A percentile compares a stretch with the other conserved stretches of the same genome.
These are phyloP conservation scores for Acanthamoeba castellanii DNA, from an alignment of 208 protist species.

Conservation along the genomic window DNA sequence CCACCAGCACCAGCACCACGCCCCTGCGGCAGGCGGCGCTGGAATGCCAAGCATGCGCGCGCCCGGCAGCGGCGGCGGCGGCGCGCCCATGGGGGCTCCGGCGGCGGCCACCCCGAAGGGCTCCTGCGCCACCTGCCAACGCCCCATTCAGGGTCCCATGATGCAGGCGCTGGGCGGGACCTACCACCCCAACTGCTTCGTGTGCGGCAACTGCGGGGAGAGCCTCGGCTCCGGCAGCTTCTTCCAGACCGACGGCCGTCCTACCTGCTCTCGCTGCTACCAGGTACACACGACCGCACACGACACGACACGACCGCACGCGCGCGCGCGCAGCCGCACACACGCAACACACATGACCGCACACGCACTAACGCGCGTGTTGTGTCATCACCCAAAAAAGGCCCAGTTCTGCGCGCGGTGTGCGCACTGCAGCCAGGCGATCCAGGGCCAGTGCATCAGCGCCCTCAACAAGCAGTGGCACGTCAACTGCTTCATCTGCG, in stretches of 20 bases:
- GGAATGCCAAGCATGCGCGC: not conserved
- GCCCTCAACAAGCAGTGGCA: slow-evolving; percentile 68
- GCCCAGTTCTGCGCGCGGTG: slow-evolving; percentile 69
- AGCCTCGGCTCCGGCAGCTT: slow-evolving; percentile 45
- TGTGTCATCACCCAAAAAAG: not conserved
- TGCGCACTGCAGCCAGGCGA: slow-evolving; percentile 65
- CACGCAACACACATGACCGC: too few species aligned
- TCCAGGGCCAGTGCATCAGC: slow-evolving; percentile 67
- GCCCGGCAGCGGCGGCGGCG: not conserved
- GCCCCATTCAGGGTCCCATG: slow-evolving; percentile 58
- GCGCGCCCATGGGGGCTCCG: not conserved
- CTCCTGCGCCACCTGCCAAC: slow-evolving; percentile 14
- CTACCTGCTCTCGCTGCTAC: slow-evolving; percentile 60
- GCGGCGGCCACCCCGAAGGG: slow-evolving; percentile 18
- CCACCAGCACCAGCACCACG: not conserved
- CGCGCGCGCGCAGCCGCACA: too few species aligned
- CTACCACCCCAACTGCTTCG: slow-evolving; percentile 71
- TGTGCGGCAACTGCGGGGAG: slow-evolving; percentile 68
- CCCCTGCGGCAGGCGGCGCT: not conserved
- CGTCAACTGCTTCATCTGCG: slow-evolving; percentile 73
- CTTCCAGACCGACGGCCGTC: slow-evolving; percentile 30
- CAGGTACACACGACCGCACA: not conserved
- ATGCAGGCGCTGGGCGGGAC: slow-evolving; percentile 53
- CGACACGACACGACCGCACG: too few species aligned
- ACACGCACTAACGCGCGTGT: not conserved